Base-by-base conservation (phyloP, 306 rosid genomes). In the Clitoria ternatea region DNA sequence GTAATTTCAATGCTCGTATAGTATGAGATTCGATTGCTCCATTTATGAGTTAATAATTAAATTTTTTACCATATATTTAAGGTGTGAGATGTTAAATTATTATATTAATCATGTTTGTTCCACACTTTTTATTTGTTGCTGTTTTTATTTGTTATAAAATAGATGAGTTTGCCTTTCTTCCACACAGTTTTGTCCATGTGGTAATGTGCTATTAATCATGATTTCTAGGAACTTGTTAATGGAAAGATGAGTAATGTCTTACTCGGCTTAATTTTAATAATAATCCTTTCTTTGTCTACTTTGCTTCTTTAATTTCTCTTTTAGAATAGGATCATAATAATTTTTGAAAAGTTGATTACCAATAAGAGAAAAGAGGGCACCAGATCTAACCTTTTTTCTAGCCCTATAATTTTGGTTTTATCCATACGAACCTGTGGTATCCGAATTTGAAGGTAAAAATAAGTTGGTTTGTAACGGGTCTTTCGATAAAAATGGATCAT, bases 221-320 rank as follows among this genome's bases (percentile, higher is more conserved):
- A 19, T 55, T 27, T 70, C 23, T 1, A 29, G 20, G 43, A 55
- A 42, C 33, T 26, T 27, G 8, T 4, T 24, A 56, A 45, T 70
- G 76, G 45, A 70, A 70, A 70, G 43, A 56, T 70, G 75, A 70
- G 43, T 70, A 55, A 18, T 70, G 55, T 70, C 75, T 27, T 70
- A 56, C 52, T 56, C 20, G 56, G 11, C 55, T 22, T 0, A 39
- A 40, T 54, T 70, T 22, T 23, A 23, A 36, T 69, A 69, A 32
- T 50, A 19, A 20, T n/a, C n/a, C n/a, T n/a, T 35, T 4, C n/a
- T 3, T 50, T 48, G 13, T 66, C 18, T 30, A 20, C 20, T 12
- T 66, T 20, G 0, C 5, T 66, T 43, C 13, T 1, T 4, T 4
- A n/a, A 26, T 67, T 67, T 49, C 10, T n/a, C n/a, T n/a, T n/a